A percentile compares a stretch with the other conserved stretches of the same genome.
Evolutionary conservation across 345 rosid species (phyloP).

Genomic region (Erucastrum elatum): DNA sequence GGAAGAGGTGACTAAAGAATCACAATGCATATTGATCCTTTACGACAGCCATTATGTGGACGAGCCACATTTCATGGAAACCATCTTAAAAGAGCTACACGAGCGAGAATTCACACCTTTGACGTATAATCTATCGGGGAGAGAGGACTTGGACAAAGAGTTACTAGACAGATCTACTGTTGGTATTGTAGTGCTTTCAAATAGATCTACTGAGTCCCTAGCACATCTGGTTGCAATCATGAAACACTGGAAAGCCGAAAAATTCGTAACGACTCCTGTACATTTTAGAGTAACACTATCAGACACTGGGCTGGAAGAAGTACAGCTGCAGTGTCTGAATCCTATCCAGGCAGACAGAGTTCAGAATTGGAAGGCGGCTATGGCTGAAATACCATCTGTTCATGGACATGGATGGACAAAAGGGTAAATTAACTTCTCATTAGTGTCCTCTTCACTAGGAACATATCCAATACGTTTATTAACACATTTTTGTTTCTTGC

Average conservation of each 20-base stretch:
- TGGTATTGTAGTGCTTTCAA: conserved; percentile 22
- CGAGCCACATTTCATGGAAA: not conserved
- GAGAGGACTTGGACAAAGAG: not conserved
- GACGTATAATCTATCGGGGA: not conserved
- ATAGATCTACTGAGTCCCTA: not conserved
- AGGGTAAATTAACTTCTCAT: too few species aligned
- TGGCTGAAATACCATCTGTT: not conserved
- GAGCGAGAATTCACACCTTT: conserved; percentile 8
- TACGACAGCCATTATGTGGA: conserved; percentile 10
- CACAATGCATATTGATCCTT: too few species aligned
- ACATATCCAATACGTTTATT: too few species aligned
- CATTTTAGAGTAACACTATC: conserved; percentile 17
- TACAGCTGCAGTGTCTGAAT: not conserved
- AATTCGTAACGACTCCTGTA: conserved; percentile 9
- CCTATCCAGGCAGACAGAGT: not conserved
- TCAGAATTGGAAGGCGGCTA: conserved; percentile 16
- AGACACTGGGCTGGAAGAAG: conserved; percentile 16
- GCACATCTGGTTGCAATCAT: conserved; percentile 18
- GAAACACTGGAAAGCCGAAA: not conserved
- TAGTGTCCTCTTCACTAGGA: too few species aligned
- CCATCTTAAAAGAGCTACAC: not conserved
- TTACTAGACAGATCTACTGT: conserved; percentile 13
- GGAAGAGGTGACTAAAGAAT: too few species aligned
- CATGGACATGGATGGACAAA: not conserved
- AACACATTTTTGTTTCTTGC: not conserved